Evolutionary conservation across 2,329 filamentous ascomycete genomes (phyloP).

Genomic region (Exophiala aquamarina): DNA sequence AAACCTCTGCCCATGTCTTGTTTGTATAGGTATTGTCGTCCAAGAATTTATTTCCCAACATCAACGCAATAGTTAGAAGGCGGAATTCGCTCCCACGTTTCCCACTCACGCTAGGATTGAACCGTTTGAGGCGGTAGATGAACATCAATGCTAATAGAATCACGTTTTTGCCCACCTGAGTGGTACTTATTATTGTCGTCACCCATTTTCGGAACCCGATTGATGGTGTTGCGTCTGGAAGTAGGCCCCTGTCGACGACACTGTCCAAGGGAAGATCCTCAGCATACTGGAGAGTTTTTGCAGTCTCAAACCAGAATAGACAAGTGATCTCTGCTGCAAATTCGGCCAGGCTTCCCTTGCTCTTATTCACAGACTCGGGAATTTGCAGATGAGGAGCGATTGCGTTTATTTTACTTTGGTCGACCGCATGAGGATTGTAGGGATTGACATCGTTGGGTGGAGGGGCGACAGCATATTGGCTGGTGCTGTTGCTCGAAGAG

Average conservation of each 20-base stretch:
- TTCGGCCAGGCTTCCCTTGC: constrained; percentile 74
- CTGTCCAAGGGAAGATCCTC: constrained; percentile 53
- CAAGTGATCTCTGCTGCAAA: constrained; percentile 92
- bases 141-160: constrained; percentile 87
- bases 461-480: constrained; percentile 10
- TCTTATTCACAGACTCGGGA: constrained; percentile 71
- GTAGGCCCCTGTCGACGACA: constrained; percentile 55
- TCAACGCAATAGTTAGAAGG: constrained; percentile 87
- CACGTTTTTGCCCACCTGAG: constrained; percentile 94
- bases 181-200: constrained; percentile 83
- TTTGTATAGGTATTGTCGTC: constrained; percentile 99
- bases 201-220: constrained; percentile 92
- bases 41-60: constrained; percentile 98
- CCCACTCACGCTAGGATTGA: constrained; percentile 84
- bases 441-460: constrained; percentile 3
- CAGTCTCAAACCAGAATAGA: constrained; percentile 95
- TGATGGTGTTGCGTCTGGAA: constrained; percentile 71
- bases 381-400: constrained; percentile 63
- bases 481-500: constrained; percentile 2
- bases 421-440: constrained; percentile 7
- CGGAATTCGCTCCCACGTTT: constrained; percentile 92
- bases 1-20: constrained; percentile 99
- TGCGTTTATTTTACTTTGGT: constrained; percentile 29
- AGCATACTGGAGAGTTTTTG: constrained; percentile 73
- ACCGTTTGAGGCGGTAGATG: constrained; percentile 87